Evolutionary conservation across 2,329 filamentous ascomycete species (phyloP).

Genomic region (Colletotrichum liriopes): DNA sequence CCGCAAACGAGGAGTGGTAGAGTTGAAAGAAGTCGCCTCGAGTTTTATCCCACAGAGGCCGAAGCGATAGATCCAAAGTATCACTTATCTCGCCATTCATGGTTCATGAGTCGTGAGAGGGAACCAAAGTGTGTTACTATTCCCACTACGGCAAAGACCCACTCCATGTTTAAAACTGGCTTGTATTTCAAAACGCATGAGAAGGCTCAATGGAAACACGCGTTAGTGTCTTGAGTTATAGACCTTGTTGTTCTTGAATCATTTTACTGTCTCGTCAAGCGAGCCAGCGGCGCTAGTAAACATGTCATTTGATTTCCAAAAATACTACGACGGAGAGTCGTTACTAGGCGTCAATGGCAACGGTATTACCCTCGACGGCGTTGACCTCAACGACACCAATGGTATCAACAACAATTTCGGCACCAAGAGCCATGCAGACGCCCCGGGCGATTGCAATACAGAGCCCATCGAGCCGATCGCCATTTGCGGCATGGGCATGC

Average conservation of each 20-base stretch:
- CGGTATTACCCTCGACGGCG: not conserved
- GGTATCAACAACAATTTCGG: too few relatives aligned
- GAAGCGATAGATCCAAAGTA: not conserved
- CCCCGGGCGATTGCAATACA: not conserved
- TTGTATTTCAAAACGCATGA: not conserved
- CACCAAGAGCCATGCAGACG: not conserved
- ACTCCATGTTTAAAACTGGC: not conserved
- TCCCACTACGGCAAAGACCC: not conserved
- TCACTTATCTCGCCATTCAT: too few relatives aligned
- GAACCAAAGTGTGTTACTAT: not conserved
- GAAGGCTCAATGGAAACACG: too few relatives aligned
- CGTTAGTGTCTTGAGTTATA: not conserved
- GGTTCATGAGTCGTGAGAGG: not conserved
- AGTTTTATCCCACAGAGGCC: not conserved
- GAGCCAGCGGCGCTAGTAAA: not conserved
- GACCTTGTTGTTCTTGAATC: not conserved
- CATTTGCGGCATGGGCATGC: constrained; percentile 26
- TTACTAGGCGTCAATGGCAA: not conserved
- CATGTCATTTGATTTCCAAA: not conserved
- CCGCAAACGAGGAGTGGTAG: too few relatives aligned
- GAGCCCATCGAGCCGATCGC: constrained; percentile 12
- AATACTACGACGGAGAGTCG: not conserved
- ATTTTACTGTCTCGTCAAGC: too few relatives aligned
- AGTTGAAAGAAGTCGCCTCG: too few relatives aligned
- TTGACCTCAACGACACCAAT: too few relatives aligned